Evolutionary conservation across 331 rosid species (phyloP).

Genomic region (Pyracantha coccinea): DNA sequence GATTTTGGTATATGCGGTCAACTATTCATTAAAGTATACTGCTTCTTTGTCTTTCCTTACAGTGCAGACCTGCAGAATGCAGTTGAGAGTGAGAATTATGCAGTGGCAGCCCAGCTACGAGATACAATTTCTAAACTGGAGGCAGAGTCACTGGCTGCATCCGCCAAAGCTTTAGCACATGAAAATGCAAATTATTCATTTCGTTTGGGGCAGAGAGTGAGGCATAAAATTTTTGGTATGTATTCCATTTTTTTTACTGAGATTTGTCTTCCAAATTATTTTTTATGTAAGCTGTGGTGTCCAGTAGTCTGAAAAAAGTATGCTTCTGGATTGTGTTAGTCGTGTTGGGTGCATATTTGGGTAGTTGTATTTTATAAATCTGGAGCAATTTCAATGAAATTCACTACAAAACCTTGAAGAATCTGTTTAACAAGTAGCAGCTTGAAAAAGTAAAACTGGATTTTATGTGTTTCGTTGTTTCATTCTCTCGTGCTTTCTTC

Average conservation of each 20-base stretch:
- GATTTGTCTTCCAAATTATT: not conserved
- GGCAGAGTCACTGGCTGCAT: conserved; percentile 76
- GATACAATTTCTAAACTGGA: conserved; percentile 70
- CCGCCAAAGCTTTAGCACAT: conserved; percentile 73
- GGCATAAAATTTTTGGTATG: conserved; percentile 61
- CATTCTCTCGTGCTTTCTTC: conserved; percentile 6
- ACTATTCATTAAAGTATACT: not conserved
- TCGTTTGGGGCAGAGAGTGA: conserved; percentile 90
- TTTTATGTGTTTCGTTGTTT: not conserved
- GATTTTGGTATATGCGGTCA: not conserved
- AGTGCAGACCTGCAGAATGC: conserved; percentile 84
- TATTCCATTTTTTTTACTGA: conserved; percentile 5
- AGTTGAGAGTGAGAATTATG: conserved; percentile 66
- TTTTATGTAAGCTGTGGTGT: not conserved
- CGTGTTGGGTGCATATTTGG: not conserved
- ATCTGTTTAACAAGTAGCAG: not conserved
- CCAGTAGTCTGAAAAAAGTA: not conserved
- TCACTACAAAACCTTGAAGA: not conserved
- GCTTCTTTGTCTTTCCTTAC: conserved; percentile 26
- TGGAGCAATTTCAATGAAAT: conserved; percentile 12
- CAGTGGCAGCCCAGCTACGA: conserved; percentile 70
- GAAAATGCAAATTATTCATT: conserved; percentile 68
- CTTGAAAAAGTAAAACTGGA: conserved; percentile 5
- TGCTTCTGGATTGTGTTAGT: not conserved
- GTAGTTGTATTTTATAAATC: conserved; percentile 9